Evolutionary conservation across 768 basidiomycete genomes (phyloP).

Genomic region (Suillus paluster): DNA sequence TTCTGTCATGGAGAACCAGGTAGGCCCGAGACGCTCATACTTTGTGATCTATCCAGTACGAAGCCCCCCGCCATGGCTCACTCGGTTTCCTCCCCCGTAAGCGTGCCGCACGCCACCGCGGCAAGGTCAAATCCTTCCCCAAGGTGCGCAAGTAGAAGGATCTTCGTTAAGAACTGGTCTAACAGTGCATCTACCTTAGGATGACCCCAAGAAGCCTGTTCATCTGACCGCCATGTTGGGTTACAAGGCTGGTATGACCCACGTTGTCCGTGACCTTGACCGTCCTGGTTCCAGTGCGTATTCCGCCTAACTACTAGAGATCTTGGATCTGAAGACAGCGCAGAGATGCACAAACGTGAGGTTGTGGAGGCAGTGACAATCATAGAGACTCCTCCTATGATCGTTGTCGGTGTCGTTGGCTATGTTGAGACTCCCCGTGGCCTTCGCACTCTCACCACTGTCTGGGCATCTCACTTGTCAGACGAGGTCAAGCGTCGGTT

Average conservation of each 20-base stretch:
- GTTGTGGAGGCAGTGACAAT: slow-evolving; percentile 97
- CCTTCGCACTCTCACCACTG: slow-evolving; percentile 97
- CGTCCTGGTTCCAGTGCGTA: slow-evolving; percentile 97
- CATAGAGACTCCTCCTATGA: slow-evolving; percentile 95
- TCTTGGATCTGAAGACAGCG: neutral
- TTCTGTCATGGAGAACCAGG: slow-evolving; percentile 25
- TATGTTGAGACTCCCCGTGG: slow-evolving; percentile 99
- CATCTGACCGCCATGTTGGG: slow-evolving; percentile 98
- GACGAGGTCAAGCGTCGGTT: slow-evolving; percentile 98
- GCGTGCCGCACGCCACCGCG: slow-evolving; percentile 95
- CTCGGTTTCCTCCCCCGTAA: slow-evolving; percentile 97
- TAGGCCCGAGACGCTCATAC: slow-evolving; percentile 22
- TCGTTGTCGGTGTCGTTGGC: slow-evolving; percentile 97
- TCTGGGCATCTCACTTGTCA: slow-evolving; percentile 97
- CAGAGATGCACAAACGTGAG: slow-evolving; percentile 99
- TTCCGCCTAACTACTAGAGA: slow-evolving; percentile 1
- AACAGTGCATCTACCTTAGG: slow-evolving; percentile 50
- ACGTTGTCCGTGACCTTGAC: slow-evolving; percentile 98
- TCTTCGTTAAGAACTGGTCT: slow-evolving; percentile 11
- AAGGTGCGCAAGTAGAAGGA: slow-evolving; percentile 62
- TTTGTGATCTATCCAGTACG: slow-evolving; percentile 64
- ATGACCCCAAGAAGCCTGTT: slow-evolving; percentile 99
- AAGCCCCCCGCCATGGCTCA: slow-evolving; percentile 98
- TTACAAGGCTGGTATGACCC: slow-evolving; percentile 99
- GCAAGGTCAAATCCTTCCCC: slow-evolving; percentile 99